phyloP scores from a whole-genome alignment of 306 rosid species.

The Sesbania bispinosa region DNA sequence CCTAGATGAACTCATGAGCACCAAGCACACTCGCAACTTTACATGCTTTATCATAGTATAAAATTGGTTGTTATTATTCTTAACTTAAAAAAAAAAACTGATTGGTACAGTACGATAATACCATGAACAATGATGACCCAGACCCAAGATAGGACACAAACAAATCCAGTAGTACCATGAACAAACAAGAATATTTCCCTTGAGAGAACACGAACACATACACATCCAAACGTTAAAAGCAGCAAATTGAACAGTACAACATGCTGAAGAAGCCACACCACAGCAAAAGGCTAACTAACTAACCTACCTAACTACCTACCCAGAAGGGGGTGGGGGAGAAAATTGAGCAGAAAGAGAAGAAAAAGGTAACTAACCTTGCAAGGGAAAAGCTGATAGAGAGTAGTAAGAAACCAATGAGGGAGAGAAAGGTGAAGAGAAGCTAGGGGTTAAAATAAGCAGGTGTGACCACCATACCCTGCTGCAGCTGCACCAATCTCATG shows the following conservation, averaged over 20 bases:
- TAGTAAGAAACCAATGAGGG: slow-evolving; percentile 10
- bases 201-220: not conserved
- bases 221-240: not conserved
- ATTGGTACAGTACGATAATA: not conserved
- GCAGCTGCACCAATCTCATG: slow-evolving; percentile 26
- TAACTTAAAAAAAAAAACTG: slow-evolving; percentile 3
- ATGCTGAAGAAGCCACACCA: not conserved
- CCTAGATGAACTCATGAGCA: no score
- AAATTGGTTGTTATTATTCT: not conserved
- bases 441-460: slow-evolving; percentile 34
- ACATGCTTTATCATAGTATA: not conserved
- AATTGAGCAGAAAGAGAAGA: not conserved
- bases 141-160: not conserved
- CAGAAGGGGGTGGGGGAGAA: not conserved
- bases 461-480: slow-evolving; percentile 13
- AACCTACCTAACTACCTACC: not conserved
- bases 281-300: not conserved
- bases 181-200: not conserved
- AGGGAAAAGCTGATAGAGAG: slow-evolving; percentile 1
- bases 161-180: not conserved
- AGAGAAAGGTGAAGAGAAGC: slow-evolving; percentile 3
- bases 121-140: slow-evolving; percentile 15
- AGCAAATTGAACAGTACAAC: slow-evolving; percentile 1
- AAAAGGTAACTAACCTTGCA: slow-evolving; percentile 37
- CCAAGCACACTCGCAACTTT: no score